Evolutionary conservation across 208 protist species (phyloP), one percentile per base, ranked within the genome.

Genomic region (Endotrypanum monterogeii): DNA sequence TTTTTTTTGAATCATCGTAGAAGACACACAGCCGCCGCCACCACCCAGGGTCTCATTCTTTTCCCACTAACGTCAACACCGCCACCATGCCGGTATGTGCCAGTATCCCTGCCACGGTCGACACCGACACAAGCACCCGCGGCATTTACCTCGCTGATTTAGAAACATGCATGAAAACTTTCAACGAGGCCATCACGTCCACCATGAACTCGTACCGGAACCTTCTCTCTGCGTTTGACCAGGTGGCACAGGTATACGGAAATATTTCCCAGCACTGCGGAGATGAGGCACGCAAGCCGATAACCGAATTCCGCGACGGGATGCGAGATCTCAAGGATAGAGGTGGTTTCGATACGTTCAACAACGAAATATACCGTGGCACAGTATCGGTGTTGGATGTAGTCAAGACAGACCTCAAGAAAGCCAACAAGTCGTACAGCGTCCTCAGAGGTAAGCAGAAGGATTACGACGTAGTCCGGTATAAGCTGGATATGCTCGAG

Each of bases 261-360:
- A 91, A 89, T 71, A 37, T 91, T 32, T 73, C 85, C n/a, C 75
- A 82, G 35, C 58, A 62, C 32, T 86, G 55, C 65, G 71, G 78
- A 39, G 50, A 58, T 16, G 61, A 73, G 28, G 83, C 77, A 35
- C 62, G 75, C 54, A 52, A 66, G 32, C 71, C 67, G 50, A 67
- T 89, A 1, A 57, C 71, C 46, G 78, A 80, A 52, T 87, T 93
- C 67, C 74, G 76, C 60, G 69, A 86, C 14, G 86, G 79, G 39
- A 90, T 93, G 84, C 62, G 81, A 23, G 83, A 87, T 1, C 48
- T 95, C 39, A 88, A 89, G 78, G 87, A 95, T 65, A 85, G 79
- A 55, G 78, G 76, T 11, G 71, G 75, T 18, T 87, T 90, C 44
- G 70, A 83, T n/a, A 76, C 75, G 46, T 87, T 91, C 77, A 88